Evolutionary conservation across 352 stramenopile genomes (phyloP).

Genomic region (Pythium myriotylum): DNA sequence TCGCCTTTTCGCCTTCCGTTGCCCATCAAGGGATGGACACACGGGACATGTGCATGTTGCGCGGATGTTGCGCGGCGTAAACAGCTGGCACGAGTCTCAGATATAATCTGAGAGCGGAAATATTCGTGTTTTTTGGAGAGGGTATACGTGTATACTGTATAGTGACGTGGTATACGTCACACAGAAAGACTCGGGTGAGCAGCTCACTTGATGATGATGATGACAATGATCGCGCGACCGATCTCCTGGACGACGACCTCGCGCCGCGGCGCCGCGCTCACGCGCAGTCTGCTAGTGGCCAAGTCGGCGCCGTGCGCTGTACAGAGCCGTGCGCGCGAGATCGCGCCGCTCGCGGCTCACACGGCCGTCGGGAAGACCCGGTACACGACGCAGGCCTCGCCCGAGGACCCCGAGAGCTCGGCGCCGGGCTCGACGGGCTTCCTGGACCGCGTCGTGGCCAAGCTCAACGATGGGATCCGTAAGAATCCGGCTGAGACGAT

Average conservation of each 20-base stretch:
- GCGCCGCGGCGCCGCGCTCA: not conserved
- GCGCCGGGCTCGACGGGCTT: slow-evolving; percentile 28
- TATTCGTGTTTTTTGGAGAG: no score
- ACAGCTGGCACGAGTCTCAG: not conserved
- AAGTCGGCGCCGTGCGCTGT: not conserved
- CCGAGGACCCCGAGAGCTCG: not conserved
- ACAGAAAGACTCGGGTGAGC: no score
- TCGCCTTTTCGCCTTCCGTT: slow-evolving; percentile 2
- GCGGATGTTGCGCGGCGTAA: slow-evolving; percentile 7
- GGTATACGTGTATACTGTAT: slow-evolving; percentile 6
- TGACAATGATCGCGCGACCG: slow-evolving; percentile 10
- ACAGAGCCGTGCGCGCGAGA: not conserved
- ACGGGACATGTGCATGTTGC: slow-evolving; percentile 12
- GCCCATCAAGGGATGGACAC: slow-evolving; percentile 13
- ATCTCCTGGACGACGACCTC: not conserved
- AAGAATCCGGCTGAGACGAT: slow-evolving; percentile 76
- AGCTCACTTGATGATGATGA: no score
- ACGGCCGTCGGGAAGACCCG: slow-evolving; percentile 5
- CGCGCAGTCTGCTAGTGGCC: slow-evolving; percentile 3
- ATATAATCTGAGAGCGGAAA: not conserved
- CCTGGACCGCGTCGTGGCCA: slow-evolving; percentile 67
- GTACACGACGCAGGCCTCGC: slow-evolving; percentile 18
- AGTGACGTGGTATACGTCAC: slow-evolving; percentile 6
- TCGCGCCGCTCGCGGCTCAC: not conserved
- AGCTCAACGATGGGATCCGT: slow-evolving; percentile 80